Percentiles rank a stretch among this genome's conserved stretches.
phyloP scores from a whole-genome alignment of 768 basidiomycete genomes.

The Termitomyces sp. region DNA sequence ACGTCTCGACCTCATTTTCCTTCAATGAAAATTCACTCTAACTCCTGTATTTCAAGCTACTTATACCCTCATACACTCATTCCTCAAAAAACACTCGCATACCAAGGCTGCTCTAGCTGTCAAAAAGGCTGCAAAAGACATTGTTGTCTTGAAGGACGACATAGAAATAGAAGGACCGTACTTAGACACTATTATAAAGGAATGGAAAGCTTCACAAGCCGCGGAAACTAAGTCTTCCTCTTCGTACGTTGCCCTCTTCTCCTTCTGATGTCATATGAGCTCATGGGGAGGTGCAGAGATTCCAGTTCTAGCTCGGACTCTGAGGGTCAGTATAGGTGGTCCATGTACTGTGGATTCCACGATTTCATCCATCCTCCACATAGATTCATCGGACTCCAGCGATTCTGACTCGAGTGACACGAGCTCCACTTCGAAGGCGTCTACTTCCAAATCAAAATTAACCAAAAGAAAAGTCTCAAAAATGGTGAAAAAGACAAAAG shows the following conservation, averaged over 20 bases:
- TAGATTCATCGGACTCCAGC: constrained; percentile 12
- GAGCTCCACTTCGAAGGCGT: constrained; percentile 18
- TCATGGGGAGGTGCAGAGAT: constrained; percentile 1
- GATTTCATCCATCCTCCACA: background rate
- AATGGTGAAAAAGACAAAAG: constrained; percentile 5
- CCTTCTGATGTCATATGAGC: constrained; percentile 3
- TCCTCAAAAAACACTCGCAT: constrained; percentile 64
- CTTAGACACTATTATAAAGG: constrained; percentile 60
- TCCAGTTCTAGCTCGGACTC: constrained; percentile 20
- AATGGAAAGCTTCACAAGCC: constrained; percentile 49
- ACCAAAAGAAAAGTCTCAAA: constrained; percentile 6
- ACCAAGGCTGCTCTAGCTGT: constrained; percentile 68
- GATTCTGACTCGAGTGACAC: constrained; percentile 25
- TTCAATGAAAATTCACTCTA: background rate
- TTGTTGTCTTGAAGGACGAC: constrained; percentile 58
- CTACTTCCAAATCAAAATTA: constrained; percentile 21
- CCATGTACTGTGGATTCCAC: background rate
- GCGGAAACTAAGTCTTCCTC: constrained; percentile 17
- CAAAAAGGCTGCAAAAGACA: constrained; percentile 66
- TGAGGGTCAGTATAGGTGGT: constrained; percentile 15
- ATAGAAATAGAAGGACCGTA: constrained; percentile 43
- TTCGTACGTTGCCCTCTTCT: constrained; percentile 14
- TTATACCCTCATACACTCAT: constrained; percentile 73
- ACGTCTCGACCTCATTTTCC: constrained; percentile 15
- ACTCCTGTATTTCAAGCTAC: constrained; percentile 43